Conservation (phyloP, 2,329 filamentous ascomycete species). For the Colletotrichum chlorophyti region DNA sequence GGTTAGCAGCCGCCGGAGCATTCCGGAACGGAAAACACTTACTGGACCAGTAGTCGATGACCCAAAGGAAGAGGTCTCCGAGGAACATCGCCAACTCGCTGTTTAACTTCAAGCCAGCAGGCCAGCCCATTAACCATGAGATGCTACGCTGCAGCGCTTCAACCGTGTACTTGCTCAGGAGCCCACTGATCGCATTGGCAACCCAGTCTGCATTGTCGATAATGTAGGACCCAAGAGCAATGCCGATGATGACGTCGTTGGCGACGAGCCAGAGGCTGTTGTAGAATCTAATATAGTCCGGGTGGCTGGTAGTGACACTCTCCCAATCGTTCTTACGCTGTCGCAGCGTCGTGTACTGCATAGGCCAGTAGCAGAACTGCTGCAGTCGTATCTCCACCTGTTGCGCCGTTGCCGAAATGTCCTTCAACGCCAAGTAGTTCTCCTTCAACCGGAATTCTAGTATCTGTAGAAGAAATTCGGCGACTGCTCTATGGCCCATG, state of each 20-base stretch:
- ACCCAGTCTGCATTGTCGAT: conserved; percentile 92
- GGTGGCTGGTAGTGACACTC: conserved; percentile 92
- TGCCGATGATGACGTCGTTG: conserved; percentile 98
- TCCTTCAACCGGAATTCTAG: conserved; percentile 86
- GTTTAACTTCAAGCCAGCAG: conserved; percentile 93
- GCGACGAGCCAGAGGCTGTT: conserved; percentile 98
- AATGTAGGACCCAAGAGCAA: conserved; percentile 94
- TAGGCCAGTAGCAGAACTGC: conserved; percentile 99
- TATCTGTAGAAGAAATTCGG: conserved; percentile 78
- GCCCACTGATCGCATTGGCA: conserved; percentile 76
- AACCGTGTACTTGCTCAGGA: conserved; percentile 84
- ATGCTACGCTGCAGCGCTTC: conserved; percentile 89
- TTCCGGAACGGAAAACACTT: conserved; percentile 40
- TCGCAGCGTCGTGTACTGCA: conserved; percentile 92
- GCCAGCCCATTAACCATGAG: conserved; percentile 94
- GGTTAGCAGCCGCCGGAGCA: conserved; percentile 32
- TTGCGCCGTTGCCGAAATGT: conserved; percentile 94
- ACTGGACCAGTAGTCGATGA: conserved; percentile 98
- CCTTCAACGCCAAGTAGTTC: conserved; percentile 85
- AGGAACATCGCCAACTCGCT: conserved; percentile 92
- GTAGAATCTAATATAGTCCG: conserved; percentile 98
- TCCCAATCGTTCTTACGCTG: conserved; percentile 91
- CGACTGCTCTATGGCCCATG: conserved; percentile 79
- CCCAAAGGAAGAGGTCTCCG: conserved; percentile 95
- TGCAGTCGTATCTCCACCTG: conserved; percentile 96